phyloP scores from a whole-genome alignment of 306 rosid species.

The Mimosa bimucronata region DNA sequence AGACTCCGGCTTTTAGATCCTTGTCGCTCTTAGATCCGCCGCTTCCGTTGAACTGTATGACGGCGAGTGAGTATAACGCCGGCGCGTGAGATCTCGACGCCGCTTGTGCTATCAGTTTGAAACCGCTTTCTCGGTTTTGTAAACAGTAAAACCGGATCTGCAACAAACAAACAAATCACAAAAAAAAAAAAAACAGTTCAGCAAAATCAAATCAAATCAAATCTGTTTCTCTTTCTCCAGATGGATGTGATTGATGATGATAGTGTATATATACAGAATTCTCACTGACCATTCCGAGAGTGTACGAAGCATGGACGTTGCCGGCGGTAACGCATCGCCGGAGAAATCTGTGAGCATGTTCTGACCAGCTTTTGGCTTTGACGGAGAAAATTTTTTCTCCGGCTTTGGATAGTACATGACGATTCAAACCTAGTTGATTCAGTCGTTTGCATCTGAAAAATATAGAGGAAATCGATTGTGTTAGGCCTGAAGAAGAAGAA shows the following conservation, averaged over 20 bases:
- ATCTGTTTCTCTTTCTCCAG: neutral
- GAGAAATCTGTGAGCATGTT: slow-evolving; percentile 63
- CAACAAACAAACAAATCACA: neutral
- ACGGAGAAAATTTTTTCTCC: slow-evolving; percentile 56
- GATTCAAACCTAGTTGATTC: slow-evolving; percentile 58
- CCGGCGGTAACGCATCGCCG: slow-evolving; percentile 71
- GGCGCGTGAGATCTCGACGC: slow-evolving; percentile 69
- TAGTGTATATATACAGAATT: no score
- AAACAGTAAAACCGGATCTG: slow-evolving; percentile 92
- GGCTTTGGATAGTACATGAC: slow-evolving; percentile 66
- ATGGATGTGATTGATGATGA: no score
- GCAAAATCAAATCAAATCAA: neutral
- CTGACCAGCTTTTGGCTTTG: slow-evolving; percentile 66
- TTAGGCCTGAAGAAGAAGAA: no score
- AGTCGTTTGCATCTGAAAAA: slow-evolving; percentile 68
- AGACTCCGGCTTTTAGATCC: slow-evolving; percentile 76
- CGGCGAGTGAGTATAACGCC: slow-evolving; percentile 82
- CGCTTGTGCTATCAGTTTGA: slow-evolving; percentile 77
- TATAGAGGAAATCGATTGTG: neutral
- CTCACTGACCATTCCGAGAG: slow-evolving; percentile 97
- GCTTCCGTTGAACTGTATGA: slow-evolving; percentile 94
- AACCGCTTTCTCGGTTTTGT: slow-evolving; percentile 65
- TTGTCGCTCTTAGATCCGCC: slow-evolving; percentile 68
- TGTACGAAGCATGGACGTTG: slow-evolving; percentile 72
- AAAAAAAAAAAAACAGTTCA: no score